A percentile compares a stretch with the other conserved stretches of the same genome.
Conservation (phyloP, 305 asterid genomes). For the Rubia tinctorum region DNA sequence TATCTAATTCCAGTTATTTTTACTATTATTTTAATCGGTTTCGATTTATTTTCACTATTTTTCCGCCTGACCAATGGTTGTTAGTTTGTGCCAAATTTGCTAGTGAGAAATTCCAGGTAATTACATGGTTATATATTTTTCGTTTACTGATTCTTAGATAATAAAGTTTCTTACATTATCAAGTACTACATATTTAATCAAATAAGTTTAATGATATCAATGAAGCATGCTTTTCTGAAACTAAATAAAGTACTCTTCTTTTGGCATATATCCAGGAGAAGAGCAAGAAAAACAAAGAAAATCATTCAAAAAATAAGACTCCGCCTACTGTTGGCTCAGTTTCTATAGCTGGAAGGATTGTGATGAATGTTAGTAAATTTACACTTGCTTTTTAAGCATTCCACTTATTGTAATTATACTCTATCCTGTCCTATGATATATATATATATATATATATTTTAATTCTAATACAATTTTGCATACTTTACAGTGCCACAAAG, state of each 20-base stretch:
- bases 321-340: neutral
- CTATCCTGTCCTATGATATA: neutral
- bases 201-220: too few species aligned
- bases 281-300: neutral
- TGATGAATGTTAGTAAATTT: neutral
- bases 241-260: too few species aligned
- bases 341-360: neutral
- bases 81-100: neutral
- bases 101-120: neutral
- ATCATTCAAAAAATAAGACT: neutral
- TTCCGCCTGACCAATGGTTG: neutral
- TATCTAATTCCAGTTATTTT: too few species aligned
- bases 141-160: neutral
- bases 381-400: too few species aligned
- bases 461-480: neutral
- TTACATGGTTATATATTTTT: too few species aligned
- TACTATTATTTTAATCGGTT: too few species aligned
- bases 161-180: neutral
- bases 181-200: too few species aligned
- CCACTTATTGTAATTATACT: neutral
- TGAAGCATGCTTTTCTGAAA: too few species aligned
- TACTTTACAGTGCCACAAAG: neutral
- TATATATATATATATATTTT: too few species aligned
- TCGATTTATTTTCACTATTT: too few species aligned
- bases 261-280: neutral